Conservation (phyloP, 345 rosid species). For the Citrus mangshanensis region DNA sequence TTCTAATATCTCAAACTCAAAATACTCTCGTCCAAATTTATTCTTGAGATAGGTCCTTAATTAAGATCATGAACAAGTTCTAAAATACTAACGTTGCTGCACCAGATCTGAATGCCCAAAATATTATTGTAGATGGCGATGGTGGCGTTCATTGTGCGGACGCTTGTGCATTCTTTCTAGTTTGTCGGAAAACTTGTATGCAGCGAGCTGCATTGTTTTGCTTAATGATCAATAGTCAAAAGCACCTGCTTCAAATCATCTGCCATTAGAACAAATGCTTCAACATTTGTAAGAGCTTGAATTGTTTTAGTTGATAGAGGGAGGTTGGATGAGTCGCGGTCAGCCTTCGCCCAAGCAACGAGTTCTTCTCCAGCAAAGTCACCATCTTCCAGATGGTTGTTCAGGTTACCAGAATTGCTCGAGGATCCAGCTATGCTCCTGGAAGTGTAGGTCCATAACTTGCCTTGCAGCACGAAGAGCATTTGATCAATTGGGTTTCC, state of each 20-base stretch:
- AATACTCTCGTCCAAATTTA: neutral
- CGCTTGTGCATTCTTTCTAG: neutral
- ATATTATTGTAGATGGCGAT: neutral
- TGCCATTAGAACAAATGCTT: slow-evolving; percentile 68
- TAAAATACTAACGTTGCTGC: neutral
- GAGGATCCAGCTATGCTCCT: neutral
- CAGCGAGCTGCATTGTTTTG: neutral
- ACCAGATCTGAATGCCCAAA: neutral
- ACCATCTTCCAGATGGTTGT: slow-evolving; percentile 48
- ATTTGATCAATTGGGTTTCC: neutral
- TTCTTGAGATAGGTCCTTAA: neutral
- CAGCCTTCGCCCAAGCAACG: slow-evolving; percentile 74
- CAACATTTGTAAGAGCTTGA: slow-evolving; percentile 59
- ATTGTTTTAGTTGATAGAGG: slow-evolving; percentile 82
- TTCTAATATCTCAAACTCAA: neutral
- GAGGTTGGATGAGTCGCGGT: slow-evolving; percentile 63
- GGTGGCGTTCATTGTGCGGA: neutral
- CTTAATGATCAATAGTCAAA: neutral
- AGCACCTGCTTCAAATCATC: slow-evolving; percentile 49
- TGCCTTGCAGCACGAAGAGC: neutral
- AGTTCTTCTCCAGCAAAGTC: slow-evolving; percentile 88
- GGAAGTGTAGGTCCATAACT: neutral
- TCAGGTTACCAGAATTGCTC: neutral
- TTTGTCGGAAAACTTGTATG: neutral
- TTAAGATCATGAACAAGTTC: neutral